Evolutionary conservation across 140 eudicot species (phyloP).

Genomic region (Artemisia princeps): DNA sequence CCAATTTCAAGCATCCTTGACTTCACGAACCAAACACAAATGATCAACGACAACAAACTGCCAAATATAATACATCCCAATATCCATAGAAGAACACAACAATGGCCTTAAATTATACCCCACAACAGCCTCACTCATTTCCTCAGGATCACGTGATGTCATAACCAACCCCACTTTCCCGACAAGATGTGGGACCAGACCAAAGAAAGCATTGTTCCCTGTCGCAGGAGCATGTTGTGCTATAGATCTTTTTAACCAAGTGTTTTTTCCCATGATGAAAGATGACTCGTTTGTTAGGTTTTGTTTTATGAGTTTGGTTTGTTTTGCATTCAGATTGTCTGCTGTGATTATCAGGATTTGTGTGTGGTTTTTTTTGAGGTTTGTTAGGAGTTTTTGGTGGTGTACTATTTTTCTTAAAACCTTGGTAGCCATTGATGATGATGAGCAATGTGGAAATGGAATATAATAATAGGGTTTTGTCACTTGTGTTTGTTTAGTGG

Average conservation of each 20-base stretch:
- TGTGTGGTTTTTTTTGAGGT: slow-evolving; percentile 35
- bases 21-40: slow-evolving; percentile 16
- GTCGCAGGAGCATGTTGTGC: slow-evolving; percentile 47
- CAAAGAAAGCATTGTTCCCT: slow-evolving; percentile 37
- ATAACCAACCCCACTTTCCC: slow-evolving; percentile 34
- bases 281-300: slow-evolving; percentile 44
- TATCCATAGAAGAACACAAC: slow-evolving; percentile 33
- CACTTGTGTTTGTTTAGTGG: too few species aligned
- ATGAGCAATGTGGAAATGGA: background rate
- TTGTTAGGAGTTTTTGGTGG: slow-evolving; percentile 18
- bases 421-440: slow-evolving; percentile 30
- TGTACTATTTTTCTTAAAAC: slow-evolving; percentile 23
- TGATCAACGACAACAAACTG: slow-evolving; percentile 24
- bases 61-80: slow-evolving; percentile 25
- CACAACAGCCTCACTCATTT: slow-evolving; percentile 23
- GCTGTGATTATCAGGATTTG: slow-evolving; percentile 45
- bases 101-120: slow-evolving; percentile 21
- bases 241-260: slow-evolving; percentile 49
- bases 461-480: background rate
- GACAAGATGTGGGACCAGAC: slow-evolving; percentile 43
- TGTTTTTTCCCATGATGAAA: slow-evolving; percentile 61
- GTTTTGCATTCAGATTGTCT: slow-evolving; percentile 57
- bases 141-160: slow-evolving; percentile 16
- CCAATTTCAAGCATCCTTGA: background rate
- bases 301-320: slow-evolving; percentile 42